A percentile compares a stretch with the other conserved stretches of the same genome.
phyloP scores from a whole-genome alignment of 345 rosid genomes.

The Acer negundo region DNA sequence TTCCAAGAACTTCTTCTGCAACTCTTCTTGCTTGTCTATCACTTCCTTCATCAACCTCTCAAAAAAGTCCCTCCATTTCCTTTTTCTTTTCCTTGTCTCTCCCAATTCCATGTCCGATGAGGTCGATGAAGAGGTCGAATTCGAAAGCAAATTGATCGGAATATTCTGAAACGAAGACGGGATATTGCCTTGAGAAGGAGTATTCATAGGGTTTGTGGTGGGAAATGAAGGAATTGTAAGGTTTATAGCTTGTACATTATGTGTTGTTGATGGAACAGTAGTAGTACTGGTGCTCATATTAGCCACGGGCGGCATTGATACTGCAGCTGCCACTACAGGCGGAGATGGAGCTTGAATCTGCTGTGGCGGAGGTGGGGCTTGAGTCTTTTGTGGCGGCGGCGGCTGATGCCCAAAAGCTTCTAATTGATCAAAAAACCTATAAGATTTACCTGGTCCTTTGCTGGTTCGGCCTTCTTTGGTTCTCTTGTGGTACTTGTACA shows the following conservation, averaged over 20 bases:
- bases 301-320: constrained; percentile 21
- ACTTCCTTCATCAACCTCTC: constrained; percentile 71
- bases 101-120: constrained; percentile 60
- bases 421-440: constrained; percentile 79
- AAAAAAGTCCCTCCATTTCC: constrained; percentile 67
- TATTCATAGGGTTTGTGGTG: constrained; percentile 5
- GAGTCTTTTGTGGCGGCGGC: constrained; percentile 19
- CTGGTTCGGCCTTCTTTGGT: constrained; percentile 82
- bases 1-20: constrained; percentile 78
- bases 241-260: constrained; percentile 3
- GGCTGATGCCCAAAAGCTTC: constrained; percentile 60
- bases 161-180: constrained; percentile 34
- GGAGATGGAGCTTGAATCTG: no score
- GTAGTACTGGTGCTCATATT: background rate
- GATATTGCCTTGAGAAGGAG: background rate
- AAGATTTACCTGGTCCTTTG: constrained; percentile 67
- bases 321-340: background rate
- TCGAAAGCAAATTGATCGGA: constrained; percentile 46
- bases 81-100: constrained; percentile 40
- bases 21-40: constrained; percentile 64
- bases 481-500: constrained; percentile 86
- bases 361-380: constrained; percentile 9
- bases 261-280: constrained; percentile 42
- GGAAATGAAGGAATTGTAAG: constrained; percentile 7
- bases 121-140: constrained; percentile 68